Base-by-base conservation (phyloP, 192 early-diverging fungal genomes). In the Backusella circina region DNA sequence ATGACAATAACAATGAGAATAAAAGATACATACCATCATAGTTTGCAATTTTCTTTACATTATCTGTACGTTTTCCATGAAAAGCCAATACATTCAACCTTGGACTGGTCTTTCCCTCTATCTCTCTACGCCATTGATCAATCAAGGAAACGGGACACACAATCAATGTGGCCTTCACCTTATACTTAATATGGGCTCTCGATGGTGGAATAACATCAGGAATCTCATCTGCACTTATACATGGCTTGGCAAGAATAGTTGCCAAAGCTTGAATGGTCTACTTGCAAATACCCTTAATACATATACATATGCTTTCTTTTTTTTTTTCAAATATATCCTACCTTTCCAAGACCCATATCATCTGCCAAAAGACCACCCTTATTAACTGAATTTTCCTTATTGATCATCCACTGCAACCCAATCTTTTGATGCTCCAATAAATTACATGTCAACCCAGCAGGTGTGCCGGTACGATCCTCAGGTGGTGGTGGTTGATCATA, bases 321-420 rank as follows among this genome's bases (percentile, higher is more conserved):
- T 30, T 31, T 30, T 32, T 15, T 1, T n/a, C 32, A 36, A 31
- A 8, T 6, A 13, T 13, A 23, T 51, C 31, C 36, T 71, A 79
- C 78, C 23, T 96, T 93, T 5, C 91, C 91, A 50, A 91, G 76
- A 15, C 90, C 93, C 91, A 91, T 91, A 68, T 92, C 91, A 73
- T 92, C 91, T 1, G 84, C 87, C 0, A 92, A 76, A 44, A 91
- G 84, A 6, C 91, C 91, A 37, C 91, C 91, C 3, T 80, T 77
- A 38, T 83, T 84, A 13, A 57, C 5, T 65, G 3, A 75, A 74
- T 10, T 71, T 61, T 92, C 91, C 83, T 85, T 85, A 32, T 84
- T 81, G 26, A 77, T 75, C 79, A 92, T 82, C 91, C 91, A 91
- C 1, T 84, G 79, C 30, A 91, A 67, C 3, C 88, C 90, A 67